Conservation (phyloP, 768 basidiomycete species). For the Boletus patriciae region DNA sequence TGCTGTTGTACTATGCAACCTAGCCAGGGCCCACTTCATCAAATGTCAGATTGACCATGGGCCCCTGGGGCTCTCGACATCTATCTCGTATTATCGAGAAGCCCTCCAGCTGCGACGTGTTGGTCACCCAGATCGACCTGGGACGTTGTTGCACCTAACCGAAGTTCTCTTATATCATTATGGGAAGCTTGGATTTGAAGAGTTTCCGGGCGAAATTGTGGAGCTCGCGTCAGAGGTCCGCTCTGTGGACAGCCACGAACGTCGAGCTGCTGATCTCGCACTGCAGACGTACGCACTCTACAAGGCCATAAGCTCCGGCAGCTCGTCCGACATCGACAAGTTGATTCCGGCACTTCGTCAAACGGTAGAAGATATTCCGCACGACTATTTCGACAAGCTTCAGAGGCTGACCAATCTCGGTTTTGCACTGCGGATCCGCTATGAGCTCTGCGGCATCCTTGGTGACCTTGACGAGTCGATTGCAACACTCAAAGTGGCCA, state of each 20-base stretch:
- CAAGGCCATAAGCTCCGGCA: neutral
- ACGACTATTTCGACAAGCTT: constrained; percentile 4
- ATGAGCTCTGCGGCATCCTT: too few relatives aligned
- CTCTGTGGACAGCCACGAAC: neutral
- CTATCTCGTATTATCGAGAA: constrained; percentile 6
- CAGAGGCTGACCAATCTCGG: constrained; percentile 11
- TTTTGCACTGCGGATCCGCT: too few relatives aligned
- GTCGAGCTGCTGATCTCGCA: neutral
- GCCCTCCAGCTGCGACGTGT: constrained; percentile 10
- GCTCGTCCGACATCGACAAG: neutral
- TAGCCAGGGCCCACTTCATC: constrained; percentile 1
- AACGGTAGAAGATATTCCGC: neutral
- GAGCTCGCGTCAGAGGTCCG: neutral
- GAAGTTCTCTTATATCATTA: neutral
- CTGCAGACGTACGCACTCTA: neutral
- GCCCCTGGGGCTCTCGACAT: neutral
- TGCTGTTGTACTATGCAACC: constrained; percentile 8
- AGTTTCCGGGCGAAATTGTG: neutral
- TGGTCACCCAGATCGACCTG: constrained; percentile 8
- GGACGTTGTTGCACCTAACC: constrained; percentile 1
- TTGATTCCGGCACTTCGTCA: neutral
- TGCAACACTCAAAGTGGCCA: too few relatives aligned
- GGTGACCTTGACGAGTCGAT: too few relatives aligned
- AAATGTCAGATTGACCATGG: neutral
- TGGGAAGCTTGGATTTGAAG: neutral